These are phyloP conservation scores for Mytilinidion resinicola DNA, from an alignment of 495 filamentous ascomycete species.

Conservation along the genomic window DNA sequence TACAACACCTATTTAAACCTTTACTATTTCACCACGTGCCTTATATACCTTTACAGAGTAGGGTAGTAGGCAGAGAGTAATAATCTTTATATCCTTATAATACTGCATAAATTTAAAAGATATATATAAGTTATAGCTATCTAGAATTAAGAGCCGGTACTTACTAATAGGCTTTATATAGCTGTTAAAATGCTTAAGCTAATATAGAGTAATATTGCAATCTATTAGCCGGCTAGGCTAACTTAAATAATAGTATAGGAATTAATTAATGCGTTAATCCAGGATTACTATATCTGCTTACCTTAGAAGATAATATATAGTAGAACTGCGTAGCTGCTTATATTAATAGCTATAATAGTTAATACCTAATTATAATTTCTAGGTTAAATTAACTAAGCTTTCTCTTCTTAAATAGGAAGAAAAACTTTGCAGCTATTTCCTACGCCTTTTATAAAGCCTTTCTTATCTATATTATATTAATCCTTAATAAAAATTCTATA, in stretches of 20 bases:
- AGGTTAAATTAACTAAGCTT: background rate
- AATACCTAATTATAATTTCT: background rate
- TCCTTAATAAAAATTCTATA: background rate
- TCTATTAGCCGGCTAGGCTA: too few relatives aligned
- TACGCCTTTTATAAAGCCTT: constrained; percentile 4
- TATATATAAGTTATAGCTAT: background rate
- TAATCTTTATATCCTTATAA: background rate
- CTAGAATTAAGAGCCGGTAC: background rate
- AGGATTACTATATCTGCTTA: background rate
- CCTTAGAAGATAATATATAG: background rate
- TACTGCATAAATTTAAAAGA: background rate
- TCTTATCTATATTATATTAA: constrained; percentile 11
- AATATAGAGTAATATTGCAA: too few relatives aligned
- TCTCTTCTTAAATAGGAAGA: background rate
- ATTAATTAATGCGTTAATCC: too few relatives aligned
- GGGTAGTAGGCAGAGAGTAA: background rate
- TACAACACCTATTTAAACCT: too few relatives aligned
- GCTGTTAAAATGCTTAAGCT: background rate
- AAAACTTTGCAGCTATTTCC: background rate
- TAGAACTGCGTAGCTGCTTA: background rate
- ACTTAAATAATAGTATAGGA: too few relatives aligned
- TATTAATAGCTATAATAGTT: background rate
- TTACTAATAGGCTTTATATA: too few relatives aligned
- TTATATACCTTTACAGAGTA: background rate
- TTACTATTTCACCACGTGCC: background rate